Percentiles rank a stretch among this genome's conserved stretches.
phyloP scores from a whole-genome alignment of 228 moss, liverwort and hornwort genomes.

The Sphagnum magellanicum region DNA sequence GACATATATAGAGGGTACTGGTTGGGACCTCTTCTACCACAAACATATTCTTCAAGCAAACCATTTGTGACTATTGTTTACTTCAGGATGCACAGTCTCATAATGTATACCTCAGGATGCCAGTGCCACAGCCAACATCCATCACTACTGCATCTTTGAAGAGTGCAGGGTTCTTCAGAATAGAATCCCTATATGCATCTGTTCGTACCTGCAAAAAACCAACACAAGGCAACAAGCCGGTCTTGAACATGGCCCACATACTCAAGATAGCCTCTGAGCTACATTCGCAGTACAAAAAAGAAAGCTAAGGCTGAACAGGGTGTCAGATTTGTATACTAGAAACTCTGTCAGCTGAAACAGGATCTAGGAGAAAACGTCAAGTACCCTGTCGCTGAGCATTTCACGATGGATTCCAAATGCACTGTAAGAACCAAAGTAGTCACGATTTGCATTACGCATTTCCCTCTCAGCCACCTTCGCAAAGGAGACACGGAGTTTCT shows the following conservation, averaged over 20 bases:
- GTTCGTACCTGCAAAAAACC: slow-evolving; percentile 66
- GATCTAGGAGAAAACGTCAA: not conserved
- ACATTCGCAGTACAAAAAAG: not conserved
- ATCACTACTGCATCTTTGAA: slow-evolving; percentile 69
- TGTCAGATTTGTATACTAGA: not conserved
- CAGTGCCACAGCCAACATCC: slow-evolving; percentile 81
- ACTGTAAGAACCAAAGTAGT: slow-evolving; percentile 86
- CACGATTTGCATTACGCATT: slow-evolving; percentile 62
- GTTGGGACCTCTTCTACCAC: no score
- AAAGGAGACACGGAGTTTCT: slow-evolving; percentile 59
- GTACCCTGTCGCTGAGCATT: slow-evolving; percentile 83
- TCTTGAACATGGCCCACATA: no score
- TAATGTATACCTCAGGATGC: slow-evolving; percentile 60
- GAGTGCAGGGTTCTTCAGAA: slow-evolving; percentile 73
- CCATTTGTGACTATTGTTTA: no score
- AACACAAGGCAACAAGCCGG: not conserved
- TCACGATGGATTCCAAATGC: slow-evolving; percentile 78
- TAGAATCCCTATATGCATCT: slow-evolving; percentile 72
- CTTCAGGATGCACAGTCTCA: no score
- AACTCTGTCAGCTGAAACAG: not conserved
- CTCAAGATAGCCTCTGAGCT: no score
- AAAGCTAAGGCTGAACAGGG: not conserved
- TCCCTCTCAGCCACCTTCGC: slow-evolving; percentile 71
- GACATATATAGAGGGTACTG: no score
- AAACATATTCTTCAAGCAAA: no score